phyloP scores from a whole-genome alignment of 768 basidiomycete species.

The Daedaleopsis sinensis region DNA sequence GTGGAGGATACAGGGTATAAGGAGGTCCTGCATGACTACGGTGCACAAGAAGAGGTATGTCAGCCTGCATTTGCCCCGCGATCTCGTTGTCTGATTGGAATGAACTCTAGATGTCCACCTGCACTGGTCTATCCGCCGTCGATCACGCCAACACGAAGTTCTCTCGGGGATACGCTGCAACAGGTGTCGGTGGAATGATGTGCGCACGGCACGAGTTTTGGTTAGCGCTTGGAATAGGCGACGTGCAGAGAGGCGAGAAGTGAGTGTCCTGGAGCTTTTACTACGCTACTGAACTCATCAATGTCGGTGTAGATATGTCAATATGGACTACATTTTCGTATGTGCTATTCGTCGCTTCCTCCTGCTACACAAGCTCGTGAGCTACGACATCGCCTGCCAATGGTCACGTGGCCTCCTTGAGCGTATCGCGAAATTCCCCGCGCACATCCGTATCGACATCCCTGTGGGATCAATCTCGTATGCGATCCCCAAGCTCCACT shows the following conservation, averaged over 20 bases:
- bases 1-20: conserved; percentile 26
- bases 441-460: not conserved
- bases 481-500: conserved; percentile 37
- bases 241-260: conserved; percentile 29
- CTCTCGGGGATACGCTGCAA: conserved; percentile 10
- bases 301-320: conserved; percentile 12
- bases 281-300: not conserved
- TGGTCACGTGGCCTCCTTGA: conserved; percentile 29
- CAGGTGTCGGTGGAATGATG: conserved; percentile 20
- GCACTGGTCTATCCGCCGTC: conserved; percentile 1
- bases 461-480: conserved; percentile 5
- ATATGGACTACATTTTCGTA: conserved; percentile 28
- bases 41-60: conserved; percentile 29
- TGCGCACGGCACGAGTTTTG: conserved; percentile 28
- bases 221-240: conserved; percentile 23
- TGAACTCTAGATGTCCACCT: too few relatives aligned
- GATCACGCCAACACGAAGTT: conserved; percentile 4
- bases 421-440: conserved; percentile 18
- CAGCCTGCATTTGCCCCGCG: too few relatives aligned
- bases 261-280: too few relatives aligned
- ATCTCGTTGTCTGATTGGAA: conserved; percentile 7
- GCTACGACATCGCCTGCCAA: conserved; percentile 32
- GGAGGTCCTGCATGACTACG: conserved; percentile 11
- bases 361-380: not conserved
- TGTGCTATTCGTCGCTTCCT: not conserved